Evolutionary conservation across 805 yeast genomes (phyloP).

Genomic region (Pichia deserticola): DNA sequence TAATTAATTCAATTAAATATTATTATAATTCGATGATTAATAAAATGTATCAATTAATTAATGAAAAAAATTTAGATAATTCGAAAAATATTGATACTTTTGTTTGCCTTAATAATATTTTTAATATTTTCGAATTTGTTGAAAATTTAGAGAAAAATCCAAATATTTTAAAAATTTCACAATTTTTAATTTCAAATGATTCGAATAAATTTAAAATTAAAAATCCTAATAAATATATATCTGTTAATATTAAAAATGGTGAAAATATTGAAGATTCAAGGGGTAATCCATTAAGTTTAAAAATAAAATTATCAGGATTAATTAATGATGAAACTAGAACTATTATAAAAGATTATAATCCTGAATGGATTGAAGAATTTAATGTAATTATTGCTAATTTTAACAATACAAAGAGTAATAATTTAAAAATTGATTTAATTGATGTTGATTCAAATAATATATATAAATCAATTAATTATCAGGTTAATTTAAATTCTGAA

Average conservation of each 20-base stretch:
- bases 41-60: conserved; percentile 1
- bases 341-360: conserved; percentile 52
- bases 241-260: conserved; percentile 20
- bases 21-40: conserved; percentile 36
- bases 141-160: conserved; percentile 5
- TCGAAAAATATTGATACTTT: conserved; percentile 18
- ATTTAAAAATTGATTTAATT: conserved; percentile 13
- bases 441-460: conserved; percentile 13
- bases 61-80: not conserved
- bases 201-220: not conserved
- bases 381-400: conserved; percentile 33
- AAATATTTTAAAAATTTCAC: conserved; percentile 11
- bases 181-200: conserved; percentile 7
- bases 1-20: conserved; percentile 51
- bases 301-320: conserved; percentile 19
- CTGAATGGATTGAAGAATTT: conserved; percentile 85
- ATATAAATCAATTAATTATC: conserved; percentile 10
- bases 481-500: conserved; percentile 7
- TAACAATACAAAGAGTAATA: not conserved
- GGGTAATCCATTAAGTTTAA: conserved; percentile 25
- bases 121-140: conserved; percentile 15
- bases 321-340: conserved; percentile 49
- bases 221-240: conserved; percentile 15
- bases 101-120: conserved; percentile 26
- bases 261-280: conserved; percentile 26